A percentile compares a stretch with the other conserved stretches of the same genome.
Evolutionary conservation across 768 basidiomycete genomes (phyloP).

Genomic region (Infundibulicybe gibba): DNA sequence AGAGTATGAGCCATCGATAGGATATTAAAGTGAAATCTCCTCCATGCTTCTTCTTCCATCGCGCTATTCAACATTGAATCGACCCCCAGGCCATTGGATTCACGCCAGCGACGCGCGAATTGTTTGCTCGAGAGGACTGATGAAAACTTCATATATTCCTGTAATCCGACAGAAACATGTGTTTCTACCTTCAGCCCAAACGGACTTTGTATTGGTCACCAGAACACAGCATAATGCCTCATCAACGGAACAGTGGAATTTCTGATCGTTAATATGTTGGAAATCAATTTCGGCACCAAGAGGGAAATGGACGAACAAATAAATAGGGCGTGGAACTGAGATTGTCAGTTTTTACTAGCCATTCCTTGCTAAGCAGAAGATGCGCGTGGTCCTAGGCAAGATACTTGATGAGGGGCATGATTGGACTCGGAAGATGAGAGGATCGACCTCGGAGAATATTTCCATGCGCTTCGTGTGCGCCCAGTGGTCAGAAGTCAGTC

Average conservation of each 20-base stretch:
- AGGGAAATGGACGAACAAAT: constrained; percentile 48
- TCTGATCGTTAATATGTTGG: constrained; percentile 35
- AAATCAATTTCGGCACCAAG: neutral
- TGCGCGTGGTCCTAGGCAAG: constrained; percentile 50
- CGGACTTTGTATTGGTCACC: constrained; percentile 70
- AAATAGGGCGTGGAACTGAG: constrained; percentile 65
- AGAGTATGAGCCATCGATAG: constrained; percentile 60
- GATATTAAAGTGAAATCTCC: constrained; percentile 47
- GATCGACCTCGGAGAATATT: constrained; percentile 41
- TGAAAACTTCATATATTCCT: constrained; percentile 3
- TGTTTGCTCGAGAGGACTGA: constrained; percentile 53
- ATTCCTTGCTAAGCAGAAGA: constrained; percentile 60
- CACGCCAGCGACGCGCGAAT: constrained; percentile 68
- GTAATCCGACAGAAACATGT: constrained; percentile 6
- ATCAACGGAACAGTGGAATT: constrained; percentile 53
- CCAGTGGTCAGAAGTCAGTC: constrained; percentile 1
- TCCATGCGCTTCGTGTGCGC: constrained; percentile 32
- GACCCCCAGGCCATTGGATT: constrained; percentile 42
- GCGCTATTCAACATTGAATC: constrained; percentile 14
- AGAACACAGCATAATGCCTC: constrained; percentile 59
- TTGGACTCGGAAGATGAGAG: neutral
- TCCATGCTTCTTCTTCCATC: constrained; percentile 56
- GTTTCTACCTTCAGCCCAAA: constrained; percentile 69
- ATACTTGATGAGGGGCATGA: constrained; percentile 8
- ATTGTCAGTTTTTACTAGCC: constrained; percentile 67